These are phyloP conservation scores for Cavenderia fasciculata DNA, from an alignment of 78 protist genomes.

Conservation along the genomic window DNA sequence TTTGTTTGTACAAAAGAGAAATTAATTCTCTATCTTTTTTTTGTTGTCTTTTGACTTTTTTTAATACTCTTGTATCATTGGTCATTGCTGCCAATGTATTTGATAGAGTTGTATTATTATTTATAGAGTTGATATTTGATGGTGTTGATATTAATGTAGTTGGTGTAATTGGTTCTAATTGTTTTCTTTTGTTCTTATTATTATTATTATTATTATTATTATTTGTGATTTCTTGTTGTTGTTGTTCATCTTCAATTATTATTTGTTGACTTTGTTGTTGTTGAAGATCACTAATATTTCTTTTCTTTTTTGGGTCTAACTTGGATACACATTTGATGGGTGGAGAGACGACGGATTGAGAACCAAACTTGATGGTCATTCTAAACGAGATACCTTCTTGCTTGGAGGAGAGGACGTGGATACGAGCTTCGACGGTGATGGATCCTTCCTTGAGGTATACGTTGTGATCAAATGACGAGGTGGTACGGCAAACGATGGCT, in stretches of 20 bases:
- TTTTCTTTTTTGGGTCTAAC: neutral
- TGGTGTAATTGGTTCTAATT: too few species aligned
- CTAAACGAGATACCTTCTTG: constrained; percentile 45
- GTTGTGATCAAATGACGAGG: constrained; percentile 44
- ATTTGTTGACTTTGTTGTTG: too few species aligned
- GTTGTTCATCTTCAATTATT: too few species aligned
- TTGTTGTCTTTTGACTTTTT: constrained; percentile 14
- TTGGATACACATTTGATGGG: constrained; percentile 58
- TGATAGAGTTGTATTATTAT: neutral
- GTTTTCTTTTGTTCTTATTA: too few species aligned
- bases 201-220: neutral
- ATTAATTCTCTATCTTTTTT: constrained; percentile 48
- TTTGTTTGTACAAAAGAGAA: constrained; percentile 49
- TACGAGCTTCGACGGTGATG: constrained; percentile 41
- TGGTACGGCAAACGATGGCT: neutral
- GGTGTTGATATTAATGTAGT: neutral
- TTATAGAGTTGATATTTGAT: neutral
- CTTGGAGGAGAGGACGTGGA: constrained; percentile 39
- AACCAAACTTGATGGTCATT: neutral
- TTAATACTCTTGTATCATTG: neutral
- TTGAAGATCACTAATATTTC: too few species aligned
- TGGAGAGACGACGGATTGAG: neutral
- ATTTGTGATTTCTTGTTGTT: neutral
- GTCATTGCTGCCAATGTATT: neutral
- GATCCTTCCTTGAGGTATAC: constrained; percentile 23